Base-by-base conservation (phyloP, 78 protist species). In the Dictyostelium purpureum region DNA sequence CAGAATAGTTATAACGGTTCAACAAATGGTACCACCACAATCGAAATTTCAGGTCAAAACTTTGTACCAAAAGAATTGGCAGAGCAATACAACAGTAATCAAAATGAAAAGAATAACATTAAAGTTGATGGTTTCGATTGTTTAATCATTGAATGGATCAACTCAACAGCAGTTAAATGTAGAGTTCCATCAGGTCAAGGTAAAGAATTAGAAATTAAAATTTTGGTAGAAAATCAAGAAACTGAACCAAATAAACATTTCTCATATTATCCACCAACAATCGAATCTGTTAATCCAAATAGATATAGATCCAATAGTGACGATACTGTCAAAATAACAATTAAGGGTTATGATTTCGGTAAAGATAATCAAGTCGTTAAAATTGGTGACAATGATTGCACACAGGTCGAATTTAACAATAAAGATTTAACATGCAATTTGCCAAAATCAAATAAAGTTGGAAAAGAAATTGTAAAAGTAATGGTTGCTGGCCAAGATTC, bases 311-410 rank as follows among this genome's bases (percentile, higher is more conserved):
- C 5, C 0, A 4, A 31, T 42, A n/a, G 42, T 19, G 28, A 35
- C 9, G 11, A 69, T 40, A 16, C 21, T 9, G 28, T 26, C 1
- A 1, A 12, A 7, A 74, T 81, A 1, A 43, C 59, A 35, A 66
- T 81, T 24, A 38, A 35, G 18, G 89, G 89, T 26, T 35, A 69
- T 12, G 38, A 56, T 26, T 81, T 81, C 69, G 89, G 89, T n/a
- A 24, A 26, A 14, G 35, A 7, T 38, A n/a, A 54, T 40, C 73
- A 73, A 66, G 4, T 66, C 10, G 77, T 69, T 45, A 61, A 14
- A 21, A 81, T 81, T 37, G 89, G 79, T 42, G 71, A 73, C n/a
- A 74, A 52, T 4, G 33, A 4, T 5, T 81, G 89, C 40, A 37
- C 47, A 33, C n/a, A n/a, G n/a, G n/a, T n/a, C n/a, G n/a, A n/a